phyloP scores from a whole-genome alignment of 495 filamentous ascomycete species.

The Daldinia grandis region DNA sequence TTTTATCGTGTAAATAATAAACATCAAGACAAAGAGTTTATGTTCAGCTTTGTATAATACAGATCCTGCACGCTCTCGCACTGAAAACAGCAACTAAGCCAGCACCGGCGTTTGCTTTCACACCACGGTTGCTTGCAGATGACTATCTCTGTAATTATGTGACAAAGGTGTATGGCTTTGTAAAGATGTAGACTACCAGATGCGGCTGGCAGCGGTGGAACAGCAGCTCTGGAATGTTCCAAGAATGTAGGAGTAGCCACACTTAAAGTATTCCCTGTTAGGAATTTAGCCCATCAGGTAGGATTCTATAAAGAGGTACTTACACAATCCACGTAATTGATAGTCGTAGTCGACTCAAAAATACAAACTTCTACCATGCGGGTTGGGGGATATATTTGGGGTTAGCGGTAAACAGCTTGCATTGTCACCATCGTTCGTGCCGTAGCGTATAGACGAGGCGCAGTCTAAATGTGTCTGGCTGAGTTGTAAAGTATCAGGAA shows the following conservation, averaged over 20 bases:
- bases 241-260: not conserved
- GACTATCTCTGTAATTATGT: not conserved
- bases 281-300: not conserved
- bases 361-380: not conserved
- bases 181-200: conserved; percentile 15
- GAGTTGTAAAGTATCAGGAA: not conserved
- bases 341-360: not conserved
- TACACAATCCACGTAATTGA: not conserved
- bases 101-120: conserved; percentile 26
- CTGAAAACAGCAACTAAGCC: conserved; percentile 33
- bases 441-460: not conserved
- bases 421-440: not conserved
- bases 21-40: conserved; percentile 35
- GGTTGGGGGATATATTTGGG: not conserved
- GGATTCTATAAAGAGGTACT: conserved; percentile 12
- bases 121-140: conserved; percentile 27
- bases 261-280: not conserved
- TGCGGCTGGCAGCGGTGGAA: conserved; percentile 16
- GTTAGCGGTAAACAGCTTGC: not conserved
- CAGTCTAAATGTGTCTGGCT: not conserved
- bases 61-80: not conserved
- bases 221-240: conserved; percentile 30
- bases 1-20: conserved; percentile 38
- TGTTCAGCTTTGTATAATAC: conserved; percentile 23
- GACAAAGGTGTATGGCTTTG: conserved; percentile 27